A percentile compares a stretch with the other conserved stretches of the same genome.
These are phyloP conservation scores for Aspergillus campestris DNA, from an alignment of 495 filamentous ascomycete genomes.

Conservation along the genomic window DNA sequence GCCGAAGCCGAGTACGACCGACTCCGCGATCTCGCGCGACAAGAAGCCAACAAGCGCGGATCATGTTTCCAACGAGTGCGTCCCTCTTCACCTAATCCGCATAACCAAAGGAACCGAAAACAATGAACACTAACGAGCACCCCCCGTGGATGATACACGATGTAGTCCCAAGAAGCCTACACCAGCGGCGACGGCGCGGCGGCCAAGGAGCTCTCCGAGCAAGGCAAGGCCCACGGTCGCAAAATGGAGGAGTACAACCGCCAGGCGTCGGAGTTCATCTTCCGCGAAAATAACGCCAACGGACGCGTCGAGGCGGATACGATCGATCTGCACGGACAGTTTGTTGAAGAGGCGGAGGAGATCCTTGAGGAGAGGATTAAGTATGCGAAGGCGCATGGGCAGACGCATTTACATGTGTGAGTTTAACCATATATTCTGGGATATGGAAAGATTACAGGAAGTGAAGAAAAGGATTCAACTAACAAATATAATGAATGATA, in stretches of 20 bases:
- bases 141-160: too few species aligned
- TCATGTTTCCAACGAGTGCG: conserved; percentile 65
- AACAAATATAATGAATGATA: background rate
- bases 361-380: conserved; percentile 77
- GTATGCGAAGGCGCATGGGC: conserved; percentile 58
- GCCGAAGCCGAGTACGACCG: conserved; percentile 88
- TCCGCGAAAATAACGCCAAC: conserved; percentile 79
- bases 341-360: conserved; percentile 86
- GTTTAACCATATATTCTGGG: too few species aligned
- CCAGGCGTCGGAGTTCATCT: conserved; percentile 88
- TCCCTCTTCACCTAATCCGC: background rate
- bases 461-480: background rate
- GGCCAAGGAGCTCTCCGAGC: conserved; percentile 73
- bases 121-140: too few species aligned
- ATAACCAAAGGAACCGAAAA: background rate
- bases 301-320: conserved; percentile 66
- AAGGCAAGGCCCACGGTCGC: conserved; percentile 74
- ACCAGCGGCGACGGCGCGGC: conserved; percentile 63
- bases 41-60: conserved; percentile 65
- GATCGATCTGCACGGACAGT: conserved; percentile 91
- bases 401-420: conserved; percentile 69
- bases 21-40: conserved; percentile 71
- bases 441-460: too few species aligned
- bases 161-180: conserved; percentile 72
- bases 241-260: conserved; percentile 76